A percentile compares a stretch with the other conserved stretches of the same genome.
phyloP scores from a whole-genome alignment of 495 filamentous ascomycete species.

The Penicillium dipodomyicola region DNA sequence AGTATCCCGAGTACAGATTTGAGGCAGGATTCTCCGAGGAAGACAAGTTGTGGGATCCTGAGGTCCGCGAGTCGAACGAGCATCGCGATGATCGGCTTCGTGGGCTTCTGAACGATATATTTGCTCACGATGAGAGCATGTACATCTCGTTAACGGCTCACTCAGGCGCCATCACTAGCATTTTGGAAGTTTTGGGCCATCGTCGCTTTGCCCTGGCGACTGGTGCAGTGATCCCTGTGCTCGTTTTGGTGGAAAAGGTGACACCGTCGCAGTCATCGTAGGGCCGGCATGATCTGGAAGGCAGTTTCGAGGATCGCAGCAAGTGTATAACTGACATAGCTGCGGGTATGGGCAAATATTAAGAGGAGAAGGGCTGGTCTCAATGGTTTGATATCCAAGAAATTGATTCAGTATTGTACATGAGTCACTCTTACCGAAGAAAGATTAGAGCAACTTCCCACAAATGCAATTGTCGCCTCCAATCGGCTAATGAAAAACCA shows the following conservation, averaged over 20 bases:
- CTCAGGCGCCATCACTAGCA: constrained; percentile 62
- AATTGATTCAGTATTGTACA: constrained; percentile 33
- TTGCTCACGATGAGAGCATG: constrained; percentile 55
- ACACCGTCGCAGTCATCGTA: background rate
- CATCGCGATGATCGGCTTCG: constrained; percentile 56
- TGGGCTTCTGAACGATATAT: constrained; percentile 61
- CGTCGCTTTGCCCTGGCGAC: constrained; percentile 63
- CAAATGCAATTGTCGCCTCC: constrained; percentile 26
- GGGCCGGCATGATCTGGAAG: background rate
- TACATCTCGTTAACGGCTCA: constrained; percentile 72
- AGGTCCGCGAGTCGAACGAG: constrained; percentile 53
- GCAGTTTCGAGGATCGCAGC: background rate
- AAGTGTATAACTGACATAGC: background rate
- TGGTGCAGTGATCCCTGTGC: constrained; percentile 68
- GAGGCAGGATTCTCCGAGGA: constrained; percentile 62
- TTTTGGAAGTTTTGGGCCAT: constrained; percentile 62
- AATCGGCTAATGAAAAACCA: constrained; percentile 18
- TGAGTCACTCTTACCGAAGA: constrained; percentile 18
- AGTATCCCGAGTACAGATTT: constrained; percentile 60
- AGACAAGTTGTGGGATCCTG: constrained; percentile 57
- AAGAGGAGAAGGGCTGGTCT: background rate
- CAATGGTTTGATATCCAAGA: constrained; percentile 11
- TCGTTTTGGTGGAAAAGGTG: constrained; percentile 54
- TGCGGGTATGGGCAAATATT: background rate
- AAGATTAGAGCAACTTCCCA: constrained; percentile 16